Conservation (phyloP, 495 filamentous ascomycete species). For the Aspergillus homomorphus region DNA sequence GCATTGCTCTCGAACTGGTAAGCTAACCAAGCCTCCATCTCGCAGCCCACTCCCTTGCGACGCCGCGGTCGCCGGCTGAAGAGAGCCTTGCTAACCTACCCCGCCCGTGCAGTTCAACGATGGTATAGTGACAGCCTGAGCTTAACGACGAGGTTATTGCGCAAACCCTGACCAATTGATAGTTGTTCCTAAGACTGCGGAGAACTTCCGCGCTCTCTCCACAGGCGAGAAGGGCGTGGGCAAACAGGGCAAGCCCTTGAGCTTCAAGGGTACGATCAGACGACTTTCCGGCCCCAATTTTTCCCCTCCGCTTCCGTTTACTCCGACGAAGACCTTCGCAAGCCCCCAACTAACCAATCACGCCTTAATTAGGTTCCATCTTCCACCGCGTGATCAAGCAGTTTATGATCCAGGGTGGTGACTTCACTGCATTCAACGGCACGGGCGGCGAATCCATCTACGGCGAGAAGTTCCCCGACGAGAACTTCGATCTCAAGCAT, state of each 20-base stretch:
- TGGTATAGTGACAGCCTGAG: conserved; percentile 39
- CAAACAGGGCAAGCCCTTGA: conserved; percentile 78
- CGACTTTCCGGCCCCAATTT: neutral
- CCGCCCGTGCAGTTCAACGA: conserved; percentile 63
- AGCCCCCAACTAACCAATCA: conserved; percentile 4
- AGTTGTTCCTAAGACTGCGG: conserved; percentile 87
- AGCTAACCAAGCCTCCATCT: conserved; percentile 27
- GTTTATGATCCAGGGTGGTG: conserved; percentile 99
- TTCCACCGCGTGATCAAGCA: conserved; percentile 99
- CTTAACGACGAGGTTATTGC: neutral
- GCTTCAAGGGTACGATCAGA: conserved; percentile 51
- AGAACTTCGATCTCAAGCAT: conserved; percentile 93
- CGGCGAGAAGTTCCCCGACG: conserved; percentile 95
- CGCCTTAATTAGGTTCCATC: conserved; percentile 51
- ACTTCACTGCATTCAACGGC: conserved; percentile 94
- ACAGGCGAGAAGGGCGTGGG: conserved; percentile 89
- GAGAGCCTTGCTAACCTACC: conserved; percentile 19
- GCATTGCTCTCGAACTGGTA: conserved; percentile 79
- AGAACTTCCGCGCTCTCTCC: conserved; percentile 95
- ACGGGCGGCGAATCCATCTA: conserved; percentile 98
- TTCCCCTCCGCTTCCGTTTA: conserved; percentile 7
- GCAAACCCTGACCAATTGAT: conserved; percentile 20
- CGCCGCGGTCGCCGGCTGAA: neutral
- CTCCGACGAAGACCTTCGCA: conserved; percentile 3
- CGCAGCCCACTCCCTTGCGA: neutral